Evolutionary conservation across 2,329 filamentous ascomycete species (phyloP).

Genomic region (Ascochyta viciae-villosae): DNA sequence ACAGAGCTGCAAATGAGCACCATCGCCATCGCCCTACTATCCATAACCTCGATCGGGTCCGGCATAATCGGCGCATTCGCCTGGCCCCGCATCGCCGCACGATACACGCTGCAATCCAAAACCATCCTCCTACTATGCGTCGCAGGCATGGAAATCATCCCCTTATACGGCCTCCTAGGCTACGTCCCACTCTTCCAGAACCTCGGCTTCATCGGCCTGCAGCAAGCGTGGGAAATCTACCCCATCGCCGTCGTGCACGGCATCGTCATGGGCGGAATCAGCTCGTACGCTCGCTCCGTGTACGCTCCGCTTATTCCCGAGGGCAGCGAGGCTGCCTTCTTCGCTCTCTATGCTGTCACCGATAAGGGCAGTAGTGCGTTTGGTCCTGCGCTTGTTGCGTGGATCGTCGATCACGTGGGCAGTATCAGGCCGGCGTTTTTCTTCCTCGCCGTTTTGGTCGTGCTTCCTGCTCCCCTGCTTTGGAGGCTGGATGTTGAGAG

Average conservation of each 20-base stretch:
- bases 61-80: constrained; percentile 88
- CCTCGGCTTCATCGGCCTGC: constrained; percentile 79
- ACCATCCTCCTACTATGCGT: constrained; percentile 88
- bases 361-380: constrained; percentile 94
- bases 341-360: constrained; percentile 91
- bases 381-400: constrained; percentile 86
- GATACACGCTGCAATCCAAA: constrained; percentile 72
- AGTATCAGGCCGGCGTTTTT: constrained; percentile 71
- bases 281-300: constrained; percentile 85
- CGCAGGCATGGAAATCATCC: constrained; percentile 84
- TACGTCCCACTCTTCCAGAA: constrained; percentile 77
- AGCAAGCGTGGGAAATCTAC: constrained; percentile 92
- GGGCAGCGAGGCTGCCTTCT: constrained; percentile 91
- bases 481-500: constrained; percentile 78
- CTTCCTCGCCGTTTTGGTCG: constrained; percentile 81
- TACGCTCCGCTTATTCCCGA: constrained; percentile 91
- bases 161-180: constrained; percentile 83
- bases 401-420: constrained; percentile 74
- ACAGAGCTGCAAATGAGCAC: constrained; percentile 88
- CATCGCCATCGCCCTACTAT: constrained; percentile 84
- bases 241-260: constrained; percentile 86
- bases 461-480: constrained; percentile 79
- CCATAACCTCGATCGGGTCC: constrained; percentile 83
- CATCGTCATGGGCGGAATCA: constrained; percentile 85
- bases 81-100: constrained; percentile 79